phyloP scores from a whole-genome alignment of 768 basidiomycete species.

The Bullera alba region DNA sequence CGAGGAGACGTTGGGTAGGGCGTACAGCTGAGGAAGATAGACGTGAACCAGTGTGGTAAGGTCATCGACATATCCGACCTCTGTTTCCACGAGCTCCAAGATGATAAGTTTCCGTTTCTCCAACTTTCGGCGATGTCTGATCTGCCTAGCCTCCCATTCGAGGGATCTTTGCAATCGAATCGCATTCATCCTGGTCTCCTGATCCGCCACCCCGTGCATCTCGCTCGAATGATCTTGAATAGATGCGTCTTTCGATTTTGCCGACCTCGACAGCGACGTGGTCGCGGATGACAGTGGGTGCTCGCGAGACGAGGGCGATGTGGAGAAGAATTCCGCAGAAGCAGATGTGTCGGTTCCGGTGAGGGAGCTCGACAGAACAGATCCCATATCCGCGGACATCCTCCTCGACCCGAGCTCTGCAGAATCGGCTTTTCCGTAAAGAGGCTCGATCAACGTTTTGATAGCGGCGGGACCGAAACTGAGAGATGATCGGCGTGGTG shows the following conservation, averaged over 20 bases:
- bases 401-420: too few relatives aligned
- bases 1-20: constrained; percentile 30
- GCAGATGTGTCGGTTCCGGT: constrained; percentile 26
- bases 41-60: constrained; percentile 61
- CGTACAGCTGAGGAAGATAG: constrained; percentile 43
- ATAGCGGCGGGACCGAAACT: constrained; percentile 4
- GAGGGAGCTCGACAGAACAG: constrained; percentile 20
- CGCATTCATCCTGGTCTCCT: constrained; percentile 18
- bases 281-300: constrained; percentile 42
- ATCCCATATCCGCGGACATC: constrained; percentile 16
- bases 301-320: constrained; percentile 19
- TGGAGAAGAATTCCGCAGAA: constrained; percentile 25
- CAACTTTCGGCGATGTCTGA: constrained; percentile 12
- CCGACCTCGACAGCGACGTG: constrained; percentile 40
- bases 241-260: constrained; percentile 41
- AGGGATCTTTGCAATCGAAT: constrained; percentile 29
- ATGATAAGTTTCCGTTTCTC: constrained; percentile 61
- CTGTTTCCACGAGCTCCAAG: constrained; percentile 75
- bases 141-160: constrained; percentile 35
- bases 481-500: constrained; percentile 30
- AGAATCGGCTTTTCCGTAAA: too few relatives aligned
- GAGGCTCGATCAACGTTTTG: constrained; percentile 1
- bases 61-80: constrained; percentile 73
- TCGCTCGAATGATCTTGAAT: too few relatives aligned
- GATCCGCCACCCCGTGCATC: constrained; percentile 16